These are phyloP conservation scores for Pythium guiyangense DNA, from an alignment of 352 stramenopile genomes.

Conservation along the genomic window DNA sequence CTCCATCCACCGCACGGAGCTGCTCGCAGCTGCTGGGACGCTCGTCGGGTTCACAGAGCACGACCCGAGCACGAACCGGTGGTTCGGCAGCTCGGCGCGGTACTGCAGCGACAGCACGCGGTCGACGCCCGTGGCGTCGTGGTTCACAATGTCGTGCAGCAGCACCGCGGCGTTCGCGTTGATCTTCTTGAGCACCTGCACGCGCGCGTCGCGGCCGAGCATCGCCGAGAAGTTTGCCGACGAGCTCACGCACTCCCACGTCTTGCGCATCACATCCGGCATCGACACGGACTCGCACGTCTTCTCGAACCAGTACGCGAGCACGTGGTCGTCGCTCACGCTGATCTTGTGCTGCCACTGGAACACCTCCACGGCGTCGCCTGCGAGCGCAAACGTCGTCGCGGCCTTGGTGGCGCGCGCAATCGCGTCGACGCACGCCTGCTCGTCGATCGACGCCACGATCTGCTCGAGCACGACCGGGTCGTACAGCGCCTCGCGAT, in stretches of 20 bases:
- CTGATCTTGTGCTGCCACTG: constrained; percentile 7
- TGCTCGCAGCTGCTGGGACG: constrained; percentile 47
- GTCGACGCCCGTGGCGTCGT: constrained; percentile 8
- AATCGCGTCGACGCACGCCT: constrained; percentile 6
- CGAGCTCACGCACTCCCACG: constrained; percentile 1
- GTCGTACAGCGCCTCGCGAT: too few relatives aligned
- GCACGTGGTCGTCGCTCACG: not conserved
- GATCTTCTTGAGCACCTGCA: constrained; percentile 7
- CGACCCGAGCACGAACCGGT: constrained; percentile 70
- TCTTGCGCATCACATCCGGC: constrained; percentile 6
- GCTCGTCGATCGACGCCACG: constrained; percentile 4
- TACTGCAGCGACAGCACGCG: constrained; percentile 10
- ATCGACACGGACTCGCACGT: constrained; percentile 3
- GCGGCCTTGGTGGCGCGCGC: constrained; percentile 1
- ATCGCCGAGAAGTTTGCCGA: constrained; percentile 5
- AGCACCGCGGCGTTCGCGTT: constrained; percentile 6
- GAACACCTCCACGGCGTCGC: constrained; percentile 2
- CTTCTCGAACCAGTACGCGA: constrained; percentile 19
- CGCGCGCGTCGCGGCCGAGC: not conserved
- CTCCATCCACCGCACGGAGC: constrained; percentile 73
- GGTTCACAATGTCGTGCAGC: constrained; percentile 7
- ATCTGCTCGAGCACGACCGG: constrained; percentile 6
- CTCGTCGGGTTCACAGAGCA: constrained; percentile 52
- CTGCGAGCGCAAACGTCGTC: not conserved
- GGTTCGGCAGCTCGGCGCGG: constrained; percentile 19